Conservation (phyloP, 805 yeast genomes). For the Dipodascopsis uninucleata region DNA sequence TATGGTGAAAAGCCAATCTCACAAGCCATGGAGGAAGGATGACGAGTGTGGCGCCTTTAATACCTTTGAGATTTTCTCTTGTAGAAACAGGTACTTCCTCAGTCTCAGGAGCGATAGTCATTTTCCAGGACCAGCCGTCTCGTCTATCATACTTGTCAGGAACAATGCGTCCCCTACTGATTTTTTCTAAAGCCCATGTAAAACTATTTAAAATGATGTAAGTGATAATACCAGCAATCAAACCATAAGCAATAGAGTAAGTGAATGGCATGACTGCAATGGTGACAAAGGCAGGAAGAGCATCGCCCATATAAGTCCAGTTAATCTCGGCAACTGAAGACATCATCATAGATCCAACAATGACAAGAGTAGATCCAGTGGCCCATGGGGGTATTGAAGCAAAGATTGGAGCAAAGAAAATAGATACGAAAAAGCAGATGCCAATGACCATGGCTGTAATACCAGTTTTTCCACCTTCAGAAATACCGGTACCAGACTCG, state of each 20-base stretch:
- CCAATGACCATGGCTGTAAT: slow-evolving; percentile 26
- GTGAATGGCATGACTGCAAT: slow-evolving; percentile 31
- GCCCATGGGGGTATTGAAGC: slow-evolving; percentile 31
- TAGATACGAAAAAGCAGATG: slow-evolving; percentile 28
- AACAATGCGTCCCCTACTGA: slow-evolving; percentile 18
- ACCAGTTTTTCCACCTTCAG: slow-evolving; percentile 29
- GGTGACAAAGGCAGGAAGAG: slow-evolving; percentile 29
- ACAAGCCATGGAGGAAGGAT: slow-evolving; percentile 23
- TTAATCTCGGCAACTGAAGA: slow-evolving; percentile 24
- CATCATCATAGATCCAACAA: slow-evolving; percentile 30
- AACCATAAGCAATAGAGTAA: slow-evolving; percentile 29
- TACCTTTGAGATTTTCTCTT: neutral
- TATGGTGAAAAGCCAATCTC: slow-evolving; percentile 12
- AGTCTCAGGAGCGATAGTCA: slow-evolving; percentile 6
- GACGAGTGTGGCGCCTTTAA: slow-evolving; percentile 3
- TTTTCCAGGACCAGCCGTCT: slow-evolving; percentile 28
- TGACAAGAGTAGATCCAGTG: slow-evolving; percentile 27
- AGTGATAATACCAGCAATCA: slow-evolving; percentile 27
- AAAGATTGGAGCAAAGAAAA: slow-evolving; percentile 29
- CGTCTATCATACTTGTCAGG: slow-evolving; percentile 27
- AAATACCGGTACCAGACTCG: slow-evolving; percentile 30
- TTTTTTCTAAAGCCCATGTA: slow-evolving; percentile 16
- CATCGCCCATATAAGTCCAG: slow-evolving; percentile 27
- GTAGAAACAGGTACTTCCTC: neutral
- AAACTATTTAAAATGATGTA: slow-evolving; percentile 24